Evolutionary conservation across 768 basidiomycete genomes (phyloP), one percentile per base, ranked within the genome.

Genomic region (Mycena filopes): DNA sequence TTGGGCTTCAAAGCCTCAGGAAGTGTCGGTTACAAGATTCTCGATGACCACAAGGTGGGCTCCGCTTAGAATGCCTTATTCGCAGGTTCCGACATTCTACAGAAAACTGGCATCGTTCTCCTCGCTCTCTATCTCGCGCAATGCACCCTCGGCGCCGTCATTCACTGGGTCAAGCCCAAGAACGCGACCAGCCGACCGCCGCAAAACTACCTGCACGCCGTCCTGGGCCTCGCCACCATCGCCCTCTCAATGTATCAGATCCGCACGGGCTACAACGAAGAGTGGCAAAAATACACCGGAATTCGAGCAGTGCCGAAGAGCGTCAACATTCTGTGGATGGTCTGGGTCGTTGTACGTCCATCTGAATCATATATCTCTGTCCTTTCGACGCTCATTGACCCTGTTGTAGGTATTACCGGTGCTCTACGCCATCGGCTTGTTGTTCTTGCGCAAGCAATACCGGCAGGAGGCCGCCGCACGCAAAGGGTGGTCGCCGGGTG

Each of bases 181-280:
- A 64, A 74, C 40, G 55, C 70, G 8, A 67, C 66, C 0, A 68
- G 76, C 29, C 83, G 84, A 29, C 88, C 83, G 10, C 73, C 79
- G 47, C 87, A 83, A 66, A 89, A 90, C 71, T 89, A 87, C 71
- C 31, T 83, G 28, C 89, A 90, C 69, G 87, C 85, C 15, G 61
- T 86, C 16, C 58, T 88, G 1, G 89, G 88, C 0, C 70, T 89
- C 31, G 49, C 78, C 12, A 81, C 85, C 51, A 81, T 89, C 55
- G 83, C 71, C 9, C 74, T 87, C 12, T 79, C 85, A 26, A 75
- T 84, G 47, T 86, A 81, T 65, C 84, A 87, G 73, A 84, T 84
- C 18, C 76, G 81, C 48, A 76, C 74, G 20, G 86, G 86, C 3
- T 86, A 78, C 71, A 73, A 76, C 31, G 50, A 57, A 9, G 87